Evolutionary conservation across 306 rosid genomes (phyloP).

Genomic region (Notholithocarpus densiflorus): DNA sequence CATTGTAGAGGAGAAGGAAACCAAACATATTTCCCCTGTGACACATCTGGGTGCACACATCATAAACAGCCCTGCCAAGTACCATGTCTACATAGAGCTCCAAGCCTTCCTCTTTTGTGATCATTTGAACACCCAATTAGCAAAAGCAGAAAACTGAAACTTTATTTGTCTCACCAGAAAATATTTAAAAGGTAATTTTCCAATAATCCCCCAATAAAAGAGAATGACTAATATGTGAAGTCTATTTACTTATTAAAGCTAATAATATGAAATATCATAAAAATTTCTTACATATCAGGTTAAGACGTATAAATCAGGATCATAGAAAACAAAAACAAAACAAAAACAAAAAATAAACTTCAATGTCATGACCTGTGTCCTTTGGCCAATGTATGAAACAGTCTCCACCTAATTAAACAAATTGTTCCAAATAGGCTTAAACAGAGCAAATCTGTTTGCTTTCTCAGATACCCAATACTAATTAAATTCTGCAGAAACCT

Average conservation of each 20-base stretch:
- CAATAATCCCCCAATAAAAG: background rate
- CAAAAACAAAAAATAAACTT: background rate
- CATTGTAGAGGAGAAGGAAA: slow-evolving; percentile 87
- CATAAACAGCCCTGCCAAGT: no score
- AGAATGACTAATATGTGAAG: background rate
- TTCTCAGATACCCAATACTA: background rate
- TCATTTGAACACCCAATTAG: slow-evolving; percentile 50
- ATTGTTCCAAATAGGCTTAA: background rate
- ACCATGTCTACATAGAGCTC: slow-evolving; percentile 33
- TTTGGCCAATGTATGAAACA: background rate
- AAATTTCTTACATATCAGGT: background rate
- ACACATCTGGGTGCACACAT: slow-evolving; percentile 89
- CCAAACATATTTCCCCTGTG: slow-evolving; percentile 96
- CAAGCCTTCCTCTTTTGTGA: slow-evolving; percentile 84
- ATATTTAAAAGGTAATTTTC: background rate
- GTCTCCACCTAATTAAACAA: background rate
- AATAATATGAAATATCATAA: background rate
- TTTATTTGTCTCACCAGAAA: background rate
- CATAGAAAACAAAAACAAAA: background rate
- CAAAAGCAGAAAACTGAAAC: slow-evolving; percentile 19
- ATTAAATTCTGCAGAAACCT: background rate
- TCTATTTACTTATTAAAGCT: background rate
- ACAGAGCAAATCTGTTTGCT: background rate
- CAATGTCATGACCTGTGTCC: slow-evolving; percentile 1
- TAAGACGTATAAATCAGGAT: background rate